Evolutionary conservation across 805 yeast genomes (phyloP).

Genomic region (Nakazawaea ishiwadae): DNA sequence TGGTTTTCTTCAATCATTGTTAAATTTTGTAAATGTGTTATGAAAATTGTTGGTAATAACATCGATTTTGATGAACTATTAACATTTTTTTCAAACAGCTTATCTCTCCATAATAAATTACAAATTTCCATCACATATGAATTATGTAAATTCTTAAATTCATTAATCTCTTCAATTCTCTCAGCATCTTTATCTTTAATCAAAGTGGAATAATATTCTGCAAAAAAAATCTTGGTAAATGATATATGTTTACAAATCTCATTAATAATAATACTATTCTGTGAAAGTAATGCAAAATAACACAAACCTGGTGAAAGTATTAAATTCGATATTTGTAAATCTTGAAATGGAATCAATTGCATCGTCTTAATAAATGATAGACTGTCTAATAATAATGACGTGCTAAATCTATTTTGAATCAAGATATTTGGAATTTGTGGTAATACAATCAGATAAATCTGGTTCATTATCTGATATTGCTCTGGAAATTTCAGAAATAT

Average conservation of each 20-base stretch:
- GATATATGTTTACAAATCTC: constrained; percentile 42
- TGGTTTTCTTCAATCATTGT: constrained; percentile 6
- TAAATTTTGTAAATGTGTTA: constrained; percentile 15
- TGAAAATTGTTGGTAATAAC: constrained; percentile 29
- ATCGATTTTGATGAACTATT: constrained; percentile 34
- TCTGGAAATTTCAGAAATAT: not conserved
- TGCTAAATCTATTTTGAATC: not conserved
- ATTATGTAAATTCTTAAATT: constrained; percentile 35
- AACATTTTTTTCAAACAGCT: constrained; percentile 36
- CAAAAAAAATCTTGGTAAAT: constrained; percentile 31
- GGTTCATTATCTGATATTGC: not conserved
- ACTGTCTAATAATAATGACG: not conserved
- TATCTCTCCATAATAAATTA: constrained; percentile 53
- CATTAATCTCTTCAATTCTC: constrained; percentile 15
- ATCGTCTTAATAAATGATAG: constrained; percentile 14
- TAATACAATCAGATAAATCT: not conserved
- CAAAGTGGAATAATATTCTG: constrained; percentile 16
- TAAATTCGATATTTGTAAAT: constrained; percentile 21
- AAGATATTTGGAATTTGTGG: not conserved
- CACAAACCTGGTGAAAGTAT: constrained; percentile 36
- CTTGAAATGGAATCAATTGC: constrained; percentile 18
- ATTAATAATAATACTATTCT: constrained; percentile 41
- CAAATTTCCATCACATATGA: constrained; percentile 51
- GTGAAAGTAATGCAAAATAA: constrained; percentile 33
- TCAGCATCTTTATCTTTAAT: not conserved